These are phyloP conservation scores for Fusarium solani-melongenae DNA, from an alignment of 2,329 filamentous ascomycete genomes.

Conservation along the genomic window DNA sequence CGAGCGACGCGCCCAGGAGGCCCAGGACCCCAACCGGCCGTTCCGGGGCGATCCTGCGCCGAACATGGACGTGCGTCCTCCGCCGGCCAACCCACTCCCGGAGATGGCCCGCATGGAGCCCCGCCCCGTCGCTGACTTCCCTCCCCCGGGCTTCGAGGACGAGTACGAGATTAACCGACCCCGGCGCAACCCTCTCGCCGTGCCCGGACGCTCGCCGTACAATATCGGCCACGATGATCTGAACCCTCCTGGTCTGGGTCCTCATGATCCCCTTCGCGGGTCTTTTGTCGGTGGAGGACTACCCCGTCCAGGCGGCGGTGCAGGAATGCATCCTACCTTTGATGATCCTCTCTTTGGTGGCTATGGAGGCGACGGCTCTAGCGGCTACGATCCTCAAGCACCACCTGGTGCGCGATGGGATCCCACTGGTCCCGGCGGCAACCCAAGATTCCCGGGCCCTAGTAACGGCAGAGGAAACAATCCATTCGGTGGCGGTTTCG, in stretches of 20 bases:
- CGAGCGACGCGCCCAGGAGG: constrained; percentile 54
- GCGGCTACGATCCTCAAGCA: constrained; percentile 70
- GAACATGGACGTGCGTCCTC: constrained; percentile 69
- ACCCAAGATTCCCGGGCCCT: constrained; percentile 59
- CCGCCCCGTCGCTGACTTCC: constrained; percentile 76
- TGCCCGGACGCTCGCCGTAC: constrained; percentile 65
- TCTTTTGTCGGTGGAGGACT: constrained; percentile 72
- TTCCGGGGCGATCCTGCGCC: constrained; percentile 63
- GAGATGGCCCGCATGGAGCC: constrained; percentile 68
- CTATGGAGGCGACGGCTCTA: constrained; percentile 49
- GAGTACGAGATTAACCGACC: constrained; percentile 85
- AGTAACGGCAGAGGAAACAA: constrained; percentile 52
- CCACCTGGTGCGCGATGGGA: constrained; percentile 95
- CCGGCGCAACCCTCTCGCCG: constrained; percentile 44
- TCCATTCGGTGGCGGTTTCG: constrained; percentile 54
- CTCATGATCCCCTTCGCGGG: constrained; percentile 81
- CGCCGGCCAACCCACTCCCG: constrained; percentile 73
- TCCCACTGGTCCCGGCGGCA: constrained; percentile 78
- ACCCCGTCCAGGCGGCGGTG: constrained; percentile 68
- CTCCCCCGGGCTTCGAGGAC: constrained; percentile 92
- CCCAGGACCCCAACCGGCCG: constrained; percentile 47
- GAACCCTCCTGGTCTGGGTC: constrained; percentile 86
- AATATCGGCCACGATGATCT: constrained; percentile 88
- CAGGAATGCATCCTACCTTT: constrained; percentile 96
- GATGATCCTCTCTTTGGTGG: constrained; percentile 84